phyloP scores from a whole-genome alignment of 495 filamentous ascomycete species.

The Astrothelium subdiscretum region DNA sequence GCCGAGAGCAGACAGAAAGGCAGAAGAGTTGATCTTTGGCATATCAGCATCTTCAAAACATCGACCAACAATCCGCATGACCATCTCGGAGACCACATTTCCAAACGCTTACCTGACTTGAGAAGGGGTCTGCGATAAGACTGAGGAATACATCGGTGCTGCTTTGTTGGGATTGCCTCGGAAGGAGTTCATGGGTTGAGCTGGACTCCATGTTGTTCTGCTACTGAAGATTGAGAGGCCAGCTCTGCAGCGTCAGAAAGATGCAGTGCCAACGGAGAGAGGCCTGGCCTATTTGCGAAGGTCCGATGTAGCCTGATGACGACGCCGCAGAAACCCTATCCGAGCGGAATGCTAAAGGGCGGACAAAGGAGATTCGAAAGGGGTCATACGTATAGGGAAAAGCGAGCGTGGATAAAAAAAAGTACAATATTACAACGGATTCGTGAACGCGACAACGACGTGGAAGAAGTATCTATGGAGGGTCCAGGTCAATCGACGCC shows the following conservation, averaged over 20 bases:
- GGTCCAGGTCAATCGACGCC: background rate
- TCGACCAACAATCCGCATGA: background rate
- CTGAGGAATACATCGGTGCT: slow-evolving; percentile 22
- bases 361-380: background rate
- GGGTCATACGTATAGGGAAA: background rate
- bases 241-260: background rate
- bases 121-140: slow-evolving; percentile 26
- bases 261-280: background rate
- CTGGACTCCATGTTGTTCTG: background rate
- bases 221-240: background rate
- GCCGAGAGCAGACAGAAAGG: slow-evolving; percentile 69
- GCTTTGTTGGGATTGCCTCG: slow-evolving; percentile 2
- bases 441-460: background rate
- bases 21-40: slow-evolving; percentile 44
- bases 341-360: background rate
- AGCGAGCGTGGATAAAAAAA: background rate
- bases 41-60: slow-evolving; percentile 2
- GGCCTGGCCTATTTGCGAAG: background rate
- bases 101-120: slow-evolving; percentile 11
- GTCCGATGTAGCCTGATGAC: background rate
- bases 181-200: background rate
- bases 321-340: background rate
- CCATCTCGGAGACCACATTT: background rate
- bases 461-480: background rate
- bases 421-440: background rate